A percentile compares a stretch with the other conserved stretches of the same genome.
Evolutionary conservation across 345 rosid genomes (phyloP).

Genomic region (Eucalyptus coolabah): DNA sequence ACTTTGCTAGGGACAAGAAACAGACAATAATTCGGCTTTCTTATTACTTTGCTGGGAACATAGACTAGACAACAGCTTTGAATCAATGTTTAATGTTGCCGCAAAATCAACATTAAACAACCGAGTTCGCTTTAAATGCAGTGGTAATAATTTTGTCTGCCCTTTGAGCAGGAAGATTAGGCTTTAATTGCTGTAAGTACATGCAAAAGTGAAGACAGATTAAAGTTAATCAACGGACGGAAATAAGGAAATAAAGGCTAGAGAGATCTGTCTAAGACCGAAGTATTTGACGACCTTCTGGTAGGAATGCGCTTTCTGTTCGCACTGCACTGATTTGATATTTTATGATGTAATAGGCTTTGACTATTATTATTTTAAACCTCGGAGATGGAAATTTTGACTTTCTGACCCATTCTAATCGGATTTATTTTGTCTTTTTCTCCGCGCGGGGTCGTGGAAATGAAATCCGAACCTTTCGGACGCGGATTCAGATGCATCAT

Average conservation of each 20-base stretch:
- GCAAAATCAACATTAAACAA: background rate
- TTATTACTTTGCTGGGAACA: background rate
- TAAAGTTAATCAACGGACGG: background rate
- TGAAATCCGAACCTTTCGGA: background rate
- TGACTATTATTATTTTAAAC: background rate
- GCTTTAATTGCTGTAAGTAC: background rate
- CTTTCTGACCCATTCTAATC: background rate
- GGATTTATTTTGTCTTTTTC: background rate
- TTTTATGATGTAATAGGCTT: background rate
- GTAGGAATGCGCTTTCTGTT: background rate
- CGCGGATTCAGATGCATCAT: background rate
- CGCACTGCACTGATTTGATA: background rate
- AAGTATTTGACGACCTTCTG: background rate
- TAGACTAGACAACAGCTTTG: background rate
- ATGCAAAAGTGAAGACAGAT: background rate
- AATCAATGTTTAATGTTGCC: background rate
- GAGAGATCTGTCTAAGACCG: background rate
- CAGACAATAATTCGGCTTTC: background rate
- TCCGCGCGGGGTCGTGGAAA: background rate
- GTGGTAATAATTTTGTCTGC: background rate
- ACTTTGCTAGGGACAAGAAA: background rate
- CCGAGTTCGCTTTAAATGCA: background rate
- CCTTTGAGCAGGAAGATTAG: background rate
- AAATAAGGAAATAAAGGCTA: background rate
- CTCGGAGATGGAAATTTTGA: background rate